Percentiles rank a stretch among this genome's conserved stretches.
phyloP scores from a whole-genome alignment of 2,329 filamentous ascomycete species.

The Pseudogymnoascus pannorum region DNA sequence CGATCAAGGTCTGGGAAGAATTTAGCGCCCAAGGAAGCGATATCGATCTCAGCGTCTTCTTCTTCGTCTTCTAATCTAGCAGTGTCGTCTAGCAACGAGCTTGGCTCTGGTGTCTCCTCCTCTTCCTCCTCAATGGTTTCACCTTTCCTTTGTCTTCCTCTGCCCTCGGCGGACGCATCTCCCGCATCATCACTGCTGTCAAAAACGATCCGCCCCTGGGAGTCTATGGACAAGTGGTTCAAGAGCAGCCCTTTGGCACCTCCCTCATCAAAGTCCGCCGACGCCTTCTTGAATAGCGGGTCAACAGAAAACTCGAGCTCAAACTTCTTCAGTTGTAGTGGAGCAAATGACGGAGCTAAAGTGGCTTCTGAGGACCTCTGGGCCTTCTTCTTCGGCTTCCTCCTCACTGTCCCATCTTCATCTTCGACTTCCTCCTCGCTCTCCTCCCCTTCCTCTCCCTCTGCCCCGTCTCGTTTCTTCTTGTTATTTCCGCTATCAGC shows the following conservation, averaged over 20 bases:
- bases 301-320: conserved; percentile 96
- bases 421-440: conserved; percentile 59
- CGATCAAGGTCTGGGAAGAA: conserved; percentile 78
- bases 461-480: conserved; percentile 65
- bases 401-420: conserved; percentile 42
- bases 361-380: conserved; percentile 88
- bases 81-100: conserved; percentile 29
- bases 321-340: conserved; percentile 91
- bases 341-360: conserved; percentile 77
- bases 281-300: conserved; percentile 97
- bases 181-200: conserved; percentile 88
- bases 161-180: conserved; percentile 39
- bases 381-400: conserved; percentile 65
- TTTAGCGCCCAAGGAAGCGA: conserved; percentile 62
- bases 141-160: conserved; percentile 40
- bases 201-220: conserved; percentile 87
- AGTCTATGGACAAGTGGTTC: conserved; percentile 95
- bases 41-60: conserved; percentile 68
- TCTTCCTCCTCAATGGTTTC: conserved; percentile 51
- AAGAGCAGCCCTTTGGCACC: conserved; percentile 90
- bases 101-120: conserved; percentile 35
- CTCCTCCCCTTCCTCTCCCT: conserved; percentile 49
- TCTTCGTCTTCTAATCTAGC: conserved; percentile 39
- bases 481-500: conserved; percentile 74
- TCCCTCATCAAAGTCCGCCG: conserved; percentile 96